Evolutionary conservation across 2,329 filamentous ascomycete genomes (phyloP), one percentile per base, ranked within the genome.

Genomic region (Aureobasidium sp.): DNA sequence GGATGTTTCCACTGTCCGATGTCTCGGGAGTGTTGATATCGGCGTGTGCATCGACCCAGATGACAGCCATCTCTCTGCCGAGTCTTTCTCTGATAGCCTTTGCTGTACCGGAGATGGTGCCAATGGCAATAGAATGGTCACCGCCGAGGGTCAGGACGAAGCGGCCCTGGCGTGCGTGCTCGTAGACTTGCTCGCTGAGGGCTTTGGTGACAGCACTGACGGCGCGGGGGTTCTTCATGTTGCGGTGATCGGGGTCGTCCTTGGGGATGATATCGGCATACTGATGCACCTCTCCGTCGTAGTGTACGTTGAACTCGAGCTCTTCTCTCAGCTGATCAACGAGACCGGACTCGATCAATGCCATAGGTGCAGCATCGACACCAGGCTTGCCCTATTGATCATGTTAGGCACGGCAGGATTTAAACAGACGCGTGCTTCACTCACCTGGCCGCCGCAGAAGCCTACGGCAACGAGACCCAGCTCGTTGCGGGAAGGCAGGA

Each of bases 1-100:
- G 93, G 58, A 98, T 86, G 72, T 97, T 97, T 29, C 93, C 93
- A 61, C 86, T 93, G 37, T 79, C 86, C 60, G 86, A 91, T 42
- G 82, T 85, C 79, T 97, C 90, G 50, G 91, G 93, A 1, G 88
- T 90, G 74, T 98, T 98, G 76, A 98, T 96, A 70, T 98, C 93
- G 52, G 91, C 86, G 71, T 98, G 93, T 22, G 93, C 93, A 71
- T 98, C 93, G 27, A 98, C 93, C 93, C 93, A 98, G 69, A 98
- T 94, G 55, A 98, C 88, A 11, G 90, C 93, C 58, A 96, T 84
- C 63, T 97, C 91, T 53, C 85, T 79, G 39, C 77, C 81, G 55
- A 95, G 74, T 16, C 91, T 76, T 77, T 98, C 90, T 55, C 88
- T 82, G 35, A 88, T 84, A 0, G 91, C 93, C 73, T 85, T 88